phyloP scores from a whole-genome alignment of 805 yeast species.

The Saccharomycopsis sp. region DNA sequence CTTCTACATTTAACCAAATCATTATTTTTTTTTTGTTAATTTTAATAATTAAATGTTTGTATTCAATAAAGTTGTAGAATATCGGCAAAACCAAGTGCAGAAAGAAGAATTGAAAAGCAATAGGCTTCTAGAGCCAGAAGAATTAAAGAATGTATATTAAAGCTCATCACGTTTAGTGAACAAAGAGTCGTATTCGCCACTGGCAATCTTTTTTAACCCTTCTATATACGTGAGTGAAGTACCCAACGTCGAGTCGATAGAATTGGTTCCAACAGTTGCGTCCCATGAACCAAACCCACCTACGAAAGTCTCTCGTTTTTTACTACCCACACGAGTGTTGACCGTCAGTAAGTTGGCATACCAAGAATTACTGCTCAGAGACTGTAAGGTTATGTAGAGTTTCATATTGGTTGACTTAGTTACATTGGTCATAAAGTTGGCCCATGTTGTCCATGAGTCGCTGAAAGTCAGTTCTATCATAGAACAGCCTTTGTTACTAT shows the following conservation, averaged over 20 bases:
- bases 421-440: constrained; percentile 43
- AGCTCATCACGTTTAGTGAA: constrained; percentile 18
- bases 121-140: not conserved
- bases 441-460: constrained; percentile 41
- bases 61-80: too few species aligned
- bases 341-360: not conserved
- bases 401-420: constrained; percentile 36
- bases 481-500: constrained; percentile 48
- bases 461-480: constrained; percentile 32
- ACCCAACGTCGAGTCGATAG: constrained; percentile 13
- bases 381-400: not conserved
- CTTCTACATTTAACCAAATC: too few species aligned
- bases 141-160: not conserved
- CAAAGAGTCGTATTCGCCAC: constrained; percentile 9
- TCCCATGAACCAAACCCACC: constrained; percentile 21
- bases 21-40: too few species aligned
- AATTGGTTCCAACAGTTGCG: constrained; percentile 14
- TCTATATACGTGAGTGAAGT: constrained; percentile 5
- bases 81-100: too few species aligned
- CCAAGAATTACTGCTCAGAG: not conserved
- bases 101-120: not conserved
- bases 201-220: constrained; percentile 15
- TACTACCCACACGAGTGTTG: constrained; percentile 1
- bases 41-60: too few species aligned
- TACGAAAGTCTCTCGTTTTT: constrained; percentile 3